Conservation (phyloP, 768 basidiomycete species). For the Boletus sp. region DNA sequence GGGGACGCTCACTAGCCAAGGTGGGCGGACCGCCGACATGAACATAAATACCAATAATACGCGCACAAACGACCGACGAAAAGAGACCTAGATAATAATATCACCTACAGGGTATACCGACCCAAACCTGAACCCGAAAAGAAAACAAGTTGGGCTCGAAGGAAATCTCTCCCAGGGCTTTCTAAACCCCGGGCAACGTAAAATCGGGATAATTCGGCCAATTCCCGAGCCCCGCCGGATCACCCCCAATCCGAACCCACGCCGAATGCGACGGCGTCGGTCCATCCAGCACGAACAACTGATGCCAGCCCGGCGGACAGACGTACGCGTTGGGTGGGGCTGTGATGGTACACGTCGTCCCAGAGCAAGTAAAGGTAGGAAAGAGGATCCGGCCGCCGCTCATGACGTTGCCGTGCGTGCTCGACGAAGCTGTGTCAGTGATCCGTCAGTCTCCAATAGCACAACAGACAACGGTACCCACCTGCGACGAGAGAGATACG, state of each 20-base stretch:
- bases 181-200: slow-evolving; percentile 56
- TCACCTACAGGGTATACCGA: too few relatives aligned
- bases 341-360: slow-evolving; percentile 71
- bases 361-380: slow-evolving; percentile 67
- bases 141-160: too few relatives aligned
- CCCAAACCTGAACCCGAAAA: too few relatives aligned
- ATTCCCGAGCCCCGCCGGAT: slow-evolving; percentile 65
- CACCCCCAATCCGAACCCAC: slow-evolving; percentile 80
- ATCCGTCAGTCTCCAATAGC: background rate
- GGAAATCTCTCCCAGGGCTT: too few relatives aligned
- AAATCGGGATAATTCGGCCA: slow-evolving; percentile 76
- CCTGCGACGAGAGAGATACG: slow-evolving; percentile 65
- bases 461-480: slow-evolving; percentile 25
- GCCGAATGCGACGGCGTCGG: slow-evolving; percentile 73
- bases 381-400: slow-evolving; percentile 65
- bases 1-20: background rate
- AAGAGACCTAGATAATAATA: background rate
- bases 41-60: background rate
- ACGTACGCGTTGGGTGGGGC: slow-evolving; percentile 70
- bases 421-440: slow-evolving; percentile 54
- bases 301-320: slow-evolving; percentile 75
- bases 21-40: background rate
- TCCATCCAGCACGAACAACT: slow-evolving; percentile 74
- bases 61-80: background rate
- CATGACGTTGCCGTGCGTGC: slow-evolving; percentile 79